Evolutionary conservation across 148 eudicot genomes (phyloP), one percentile per base, ranked within the genome.

Genomic region (Heliosperma pusillum): DNA sequence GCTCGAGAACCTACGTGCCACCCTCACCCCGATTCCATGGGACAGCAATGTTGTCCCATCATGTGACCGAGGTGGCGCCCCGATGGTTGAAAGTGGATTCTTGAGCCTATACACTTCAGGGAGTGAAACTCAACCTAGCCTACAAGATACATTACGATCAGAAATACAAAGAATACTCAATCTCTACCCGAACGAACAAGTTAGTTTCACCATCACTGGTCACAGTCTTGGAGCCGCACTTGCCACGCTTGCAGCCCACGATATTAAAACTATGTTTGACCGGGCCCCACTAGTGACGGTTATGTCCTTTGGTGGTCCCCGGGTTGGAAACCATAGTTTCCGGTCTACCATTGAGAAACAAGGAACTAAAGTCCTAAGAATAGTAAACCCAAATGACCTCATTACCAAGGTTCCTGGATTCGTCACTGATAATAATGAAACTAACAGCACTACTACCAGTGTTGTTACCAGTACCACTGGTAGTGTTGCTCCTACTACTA

Each of bases 221-320:
- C 97, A 91, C 74, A 90, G 96, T 52, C 89, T 94, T 0, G 98
- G 98, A 16, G 97, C 97, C 0, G 97, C 98, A 29, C 87, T 94
- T 1, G 97, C 96, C 20, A 88, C 87, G 1, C 82, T 94, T 7
- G 86, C 90, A 0, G 98, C 98, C n/a, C 78, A 90, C 53, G 97
- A 91, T 71, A 85, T 91, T 58, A 88, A 87, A 44, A 72, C 86
- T 30, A 82, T 81, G 17, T 86, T 90, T 71, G 33, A 71, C n/a
- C 59, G 26, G 4, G 76, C 85, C 67, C 90, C 86, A 15, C 69
- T 78, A 0, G 89, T 95, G 20, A 85, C 97, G 1, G 97, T 95
- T 6, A 69, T 95, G 12, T 95, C 98, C 1, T 95, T 92, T 55
- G 96, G 91, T 0, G 98, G 97, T 8, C 98, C 98, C 0, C 80